Conservation (phyloP, 2,329 filamentous ascomycete species). For the Hymenoscyphus scutula region DNA sequence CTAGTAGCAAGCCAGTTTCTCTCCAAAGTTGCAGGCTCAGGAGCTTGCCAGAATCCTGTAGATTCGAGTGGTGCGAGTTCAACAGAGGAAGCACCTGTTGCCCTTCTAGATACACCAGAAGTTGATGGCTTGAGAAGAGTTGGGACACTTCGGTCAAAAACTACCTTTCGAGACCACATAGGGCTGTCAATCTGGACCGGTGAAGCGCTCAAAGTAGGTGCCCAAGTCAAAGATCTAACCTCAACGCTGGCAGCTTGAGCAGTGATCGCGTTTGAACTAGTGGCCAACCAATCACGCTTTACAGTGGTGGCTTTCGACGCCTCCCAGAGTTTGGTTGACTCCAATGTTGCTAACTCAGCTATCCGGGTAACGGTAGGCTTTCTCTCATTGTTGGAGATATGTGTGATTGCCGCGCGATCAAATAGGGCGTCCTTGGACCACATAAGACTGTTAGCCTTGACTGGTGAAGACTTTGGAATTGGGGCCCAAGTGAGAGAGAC, state of each 20-base stretch:
- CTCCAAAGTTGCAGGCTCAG: neutral
- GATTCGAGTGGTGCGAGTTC: neutral
- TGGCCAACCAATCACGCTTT: constrained; percentile 6
- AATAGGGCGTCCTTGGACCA: constrained; percentile 16
- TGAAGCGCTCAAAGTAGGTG: neutral
- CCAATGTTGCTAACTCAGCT: neutral
- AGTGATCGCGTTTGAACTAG: neutral
- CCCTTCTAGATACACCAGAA: neutral
- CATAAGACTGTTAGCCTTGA: neutral
- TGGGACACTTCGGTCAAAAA: neutral
- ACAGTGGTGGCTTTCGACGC: neutral
- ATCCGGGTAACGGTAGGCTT: neutral
- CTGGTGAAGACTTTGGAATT: neutral
- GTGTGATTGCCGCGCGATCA: neutral
- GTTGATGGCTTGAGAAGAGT: neutral
- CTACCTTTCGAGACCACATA: constrained; percentile 3
- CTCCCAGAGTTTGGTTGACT: constrained; percentile 7
- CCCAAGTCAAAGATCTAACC: constrained; percentile 5
- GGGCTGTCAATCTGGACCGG: constrained; percentile 1
- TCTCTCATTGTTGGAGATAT: neutral
- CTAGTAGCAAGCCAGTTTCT: constrained; percentile 2
- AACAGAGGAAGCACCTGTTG: neutral
- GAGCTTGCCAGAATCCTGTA: neutral
- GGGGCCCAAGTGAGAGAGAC: constrained; percentile 4
- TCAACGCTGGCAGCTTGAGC: neutral